Evolutionary conservation across 768 basidiomycete species (phyloP).

Genomic region (Multifurca ochricompacta): DNA sequence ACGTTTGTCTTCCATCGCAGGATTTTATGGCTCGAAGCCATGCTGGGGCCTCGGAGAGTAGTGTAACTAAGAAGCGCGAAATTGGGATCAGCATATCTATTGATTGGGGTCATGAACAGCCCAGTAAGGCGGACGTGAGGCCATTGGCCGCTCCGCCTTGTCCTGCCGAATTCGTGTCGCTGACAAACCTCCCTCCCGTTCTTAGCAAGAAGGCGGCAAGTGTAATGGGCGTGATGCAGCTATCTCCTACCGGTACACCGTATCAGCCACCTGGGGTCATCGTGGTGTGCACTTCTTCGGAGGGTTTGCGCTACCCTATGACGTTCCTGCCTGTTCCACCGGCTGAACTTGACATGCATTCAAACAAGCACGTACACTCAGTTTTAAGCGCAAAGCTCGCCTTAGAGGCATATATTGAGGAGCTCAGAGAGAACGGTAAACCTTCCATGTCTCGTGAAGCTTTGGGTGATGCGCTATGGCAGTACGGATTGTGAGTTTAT

Average conservation of each 20-base stretch:
- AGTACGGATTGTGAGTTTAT: slow-evolving; percentile 48
- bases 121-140: slow-evolving; percentile 23
- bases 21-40: slow-evolving; percentile 20
- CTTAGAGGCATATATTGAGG: slow-evolving; percentile 41
- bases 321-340: slow-evolving; percentile 53
- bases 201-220: slow-evolving; percentile 32
- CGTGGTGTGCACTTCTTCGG: slow-evolving; percentile 24
- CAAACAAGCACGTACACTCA: slow-evolving; percentile 60
- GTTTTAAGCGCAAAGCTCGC: slow-evolving; percentile 57
- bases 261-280: slow-evolving; percentile 58
- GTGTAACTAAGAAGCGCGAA: slow-evolving; percentile 20
- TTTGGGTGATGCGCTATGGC: slow-evolving; percentile 39
- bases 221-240: slow-evolving; percentile 28
- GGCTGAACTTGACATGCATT: slow-evolving; percentile 63
- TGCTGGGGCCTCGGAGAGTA: slow-evolving; percentile 21
- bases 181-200: slow-evolving; percentile 16
- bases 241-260: slow-evolving; percentile 16
- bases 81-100: slow-evolving; percentile 30
- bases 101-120: slow-evolving; percentile 33
- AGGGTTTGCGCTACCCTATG: slow-evolving; percentile 32
- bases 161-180: slow-evolving; percentile 19
- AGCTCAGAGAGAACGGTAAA: slow-evolving; percentile 24
- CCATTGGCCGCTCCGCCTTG: slow-evolving; percentile 23
- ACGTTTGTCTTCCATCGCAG: slow-evolving; percentile 51
- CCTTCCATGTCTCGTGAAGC: slow-evolving; percentile 26